Percentiles rank a stretch among this genome's conserved stretches.
Conservation (phyloP, 441 rosid species). For the Gossypium gossypioides region DNA sequence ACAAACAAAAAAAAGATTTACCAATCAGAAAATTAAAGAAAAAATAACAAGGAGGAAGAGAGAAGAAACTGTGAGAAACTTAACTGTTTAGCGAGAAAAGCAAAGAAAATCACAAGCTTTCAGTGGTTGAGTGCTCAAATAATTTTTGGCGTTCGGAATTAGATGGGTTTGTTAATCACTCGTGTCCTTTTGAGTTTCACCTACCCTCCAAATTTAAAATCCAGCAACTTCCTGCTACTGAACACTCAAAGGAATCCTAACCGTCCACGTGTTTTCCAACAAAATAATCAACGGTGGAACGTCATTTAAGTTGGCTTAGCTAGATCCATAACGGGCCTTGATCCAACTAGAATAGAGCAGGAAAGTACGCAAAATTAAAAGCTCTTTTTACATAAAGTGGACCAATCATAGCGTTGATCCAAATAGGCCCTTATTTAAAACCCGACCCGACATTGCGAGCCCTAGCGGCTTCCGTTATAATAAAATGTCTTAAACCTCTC, state of each 20-base stretch:
- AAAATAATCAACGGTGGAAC: not conserved
- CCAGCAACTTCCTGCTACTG: constrained; percentile 11
- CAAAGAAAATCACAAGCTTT: not conserved
- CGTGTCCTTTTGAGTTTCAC: not conserved
- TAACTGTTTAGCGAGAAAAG: not conserved
- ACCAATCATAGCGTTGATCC: not conserved
- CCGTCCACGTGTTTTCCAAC: constrained; percentile 3
- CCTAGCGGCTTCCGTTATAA: not conserved
- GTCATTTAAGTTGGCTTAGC: not conserved
- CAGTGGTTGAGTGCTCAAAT: not conserved
- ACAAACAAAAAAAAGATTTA: not conserved
- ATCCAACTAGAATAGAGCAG: not conserved
- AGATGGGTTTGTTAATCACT: not conserved
- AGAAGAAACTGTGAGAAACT: not conserved
- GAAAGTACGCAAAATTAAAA: not conserved
- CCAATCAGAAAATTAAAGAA: not conserved
- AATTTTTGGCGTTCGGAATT: not conserved
- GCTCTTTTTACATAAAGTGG: not conserved
- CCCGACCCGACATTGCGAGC: not conserved
- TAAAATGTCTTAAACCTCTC: constrained; percentile 12
- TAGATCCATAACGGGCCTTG: not conserved
- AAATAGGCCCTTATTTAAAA: not conserved
- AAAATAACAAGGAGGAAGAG: not conserved
- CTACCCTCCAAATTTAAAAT: not conserved
- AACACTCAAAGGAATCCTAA: not conserved